These are phyloP conservation scores for Meyerozyma smithsonii DNA, from an alignment of 1,139 yeast genomes.

Conservation along the genomic window DNA sequence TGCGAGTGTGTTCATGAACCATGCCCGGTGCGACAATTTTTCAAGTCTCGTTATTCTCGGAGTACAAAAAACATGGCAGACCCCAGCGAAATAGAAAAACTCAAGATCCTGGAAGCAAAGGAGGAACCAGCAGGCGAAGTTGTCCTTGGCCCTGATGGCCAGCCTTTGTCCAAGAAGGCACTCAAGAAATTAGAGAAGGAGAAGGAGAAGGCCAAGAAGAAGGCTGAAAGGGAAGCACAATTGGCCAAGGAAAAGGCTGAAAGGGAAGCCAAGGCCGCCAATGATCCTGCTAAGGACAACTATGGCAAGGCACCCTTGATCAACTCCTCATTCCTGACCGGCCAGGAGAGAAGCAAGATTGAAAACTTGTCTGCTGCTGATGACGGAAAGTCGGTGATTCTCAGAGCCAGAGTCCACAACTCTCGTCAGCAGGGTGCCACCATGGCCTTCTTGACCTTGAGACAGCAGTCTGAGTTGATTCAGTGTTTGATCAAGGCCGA, in stretches of 20 bases:
- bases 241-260: constrained; percentile 84
- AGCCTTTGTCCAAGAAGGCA: constrained; percentile 92
- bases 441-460: constrained; percentile 81
- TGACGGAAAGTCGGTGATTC: constrained; percentile 74
- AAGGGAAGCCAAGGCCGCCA: constrained; percentile 61
- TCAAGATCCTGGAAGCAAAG: constrained; percentile 23
- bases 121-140: constrained; percentile 24
- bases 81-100: constrained; percentile 30
- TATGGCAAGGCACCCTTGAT: constrained; percentile 88
- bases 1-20: background rate
- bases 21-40: background rate
- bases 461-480: constrained; percentile 80
- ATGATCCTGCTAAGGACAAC: constrained; percentile 79
- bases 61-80: constrained; percentile 22
- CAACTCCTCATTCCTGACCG: constrained; percentile 69
- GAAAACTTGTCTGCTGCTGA: constrained; percentile 52
- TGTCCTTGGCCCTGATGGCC: constrained; percentile 77
- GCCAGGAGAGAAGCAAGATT: constrained; percentile 54
- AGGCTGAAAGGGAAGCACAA: constrained; percentile 89
- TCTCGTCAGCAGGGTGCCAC: constrained; percentile 96
- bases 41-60: background rate
- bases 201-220: constrained; percentile 85
- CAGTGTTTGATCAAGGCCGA: constrained; percentile 80
- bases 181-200: constrained; percentile 92
- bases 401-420: constrained; percentile 92